A percentile compares a stretch with the other conserved stretches of the same genome.
Conservation (phyloP, 2,329 filamentous ascomycete species). For the Venturia asperata region DNA sequence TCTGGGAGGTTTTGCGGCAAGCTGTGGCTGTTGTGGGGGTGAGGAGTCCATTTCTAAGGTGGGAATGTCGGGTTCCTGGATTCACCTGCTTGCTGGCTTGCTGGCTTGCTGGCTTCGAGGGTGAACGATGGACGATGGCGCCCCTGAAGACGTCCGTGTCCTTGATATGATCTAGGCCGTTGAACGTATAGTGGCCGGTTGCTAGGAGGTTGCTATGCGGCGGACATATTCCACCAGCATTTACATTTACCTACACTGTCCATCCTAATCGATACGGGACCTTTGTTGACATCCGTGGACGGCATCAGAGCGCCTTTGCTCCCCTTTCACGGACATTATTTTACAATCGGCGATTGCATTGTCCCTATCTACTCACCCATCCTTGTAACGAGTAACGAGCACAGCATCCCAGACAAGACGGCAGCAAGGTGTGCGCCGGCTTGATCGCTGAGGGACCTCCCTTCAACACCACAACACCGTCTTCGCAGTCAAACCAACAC, state of each 20-base stretch:
- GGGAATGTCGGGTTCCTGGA: background rate
- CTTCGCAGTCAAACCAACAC: background rate
- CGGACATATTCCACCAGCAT: too few species aligned
- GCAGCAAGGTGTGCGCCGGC: background rate
- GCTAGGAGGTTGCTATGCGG: too few species aligned
- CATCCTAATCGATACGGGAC: background rate
- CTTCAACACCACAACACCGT: background rate
- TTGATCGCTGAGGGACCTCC: background rate
- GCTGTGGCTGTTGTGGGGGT: slow-evolving; percentile 4
- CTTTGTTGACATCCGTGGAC: background rate
- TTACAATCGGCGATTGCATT: background rate
- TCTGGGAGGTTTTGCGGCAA: slow-evolving; percentile 14
- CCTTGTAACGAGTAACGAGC: too few species aligned
- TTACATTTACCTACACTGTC: too few species aligned
- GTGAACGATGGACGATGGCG: background rate
- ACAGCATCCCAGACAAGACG: background rate
- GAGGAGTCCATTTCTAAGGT: background rate
- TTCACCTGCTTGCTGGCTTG: background rate
- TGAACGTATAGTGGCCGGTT: background rate
- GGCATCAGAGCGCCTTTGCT: background rate
- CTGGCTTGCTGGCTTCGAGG: background rate
- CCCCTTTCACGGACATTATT: background rate
- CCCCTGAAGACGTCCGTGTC: background rate
- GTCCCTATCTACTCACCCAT: background rate
- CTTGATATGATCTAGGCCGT: too few species aligned